phyloP scores from a whole-genome alignment of 148 eudicot species.

The Selenicereus undatus region DNA sequence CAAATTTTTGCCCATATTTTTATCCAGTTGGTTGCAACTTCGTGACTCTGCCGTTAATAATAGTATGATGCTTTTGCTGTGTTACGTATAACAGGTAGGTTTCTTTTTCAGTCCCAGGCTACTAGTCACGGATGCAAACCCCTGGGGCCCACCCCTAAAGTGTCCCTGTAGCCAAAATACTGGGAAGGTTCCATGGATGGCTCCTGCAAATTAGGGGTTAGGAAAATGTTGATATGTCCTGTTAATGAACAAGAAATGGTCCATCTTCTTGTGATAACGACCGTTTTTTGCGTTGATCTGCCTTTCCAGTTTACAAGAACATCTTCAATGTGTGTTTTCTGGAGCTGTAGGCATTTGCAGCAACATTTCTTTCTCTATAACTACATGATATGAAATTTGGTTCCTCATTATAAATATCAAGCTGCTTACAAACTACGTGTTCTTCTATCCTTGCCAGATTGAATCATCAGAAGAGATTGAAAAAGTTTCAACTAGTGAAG shows the following conservation, averaged over 20 bases:
- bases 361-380: not conserved
- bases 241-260: not conserved
- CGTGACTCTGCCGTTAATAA: not conserved
- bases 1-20: not conserved
- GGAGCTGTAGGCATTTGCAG: not conserved
- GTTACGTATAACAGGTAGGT: not conserved
- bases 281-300: not conserved
- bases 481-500: conserved; percentile 65
- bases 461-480: conserved; percentile 60
- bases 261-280: not conserved
- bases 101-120: not conserved
- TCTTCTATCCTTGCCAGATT: conserved; percentile 39
- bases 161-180: not conserved
- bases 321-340: not conserved
- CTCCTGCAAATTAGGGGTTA: not conserved
- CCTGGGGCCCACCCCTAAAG: not conserved
- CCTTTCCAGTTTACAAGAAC: not conserved
- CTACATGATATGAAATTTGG: not conserved
- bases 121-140: too few species aligned
- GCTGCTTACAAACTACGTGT: conserved; percentile 4
- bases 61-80: not conserved
- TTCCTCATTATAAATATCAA: not conserved
- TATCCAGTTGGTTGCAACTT: not conserved
- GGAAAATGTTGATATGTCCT: not conserved
- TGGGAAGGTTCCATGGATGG: not conserved